Evolutionary conservation across 2,329 filamentous ascomycete genomes (phyloP), one percentile per base, ranked within the genome.

Genomic region (Colletotrichum sp.): DNA sequence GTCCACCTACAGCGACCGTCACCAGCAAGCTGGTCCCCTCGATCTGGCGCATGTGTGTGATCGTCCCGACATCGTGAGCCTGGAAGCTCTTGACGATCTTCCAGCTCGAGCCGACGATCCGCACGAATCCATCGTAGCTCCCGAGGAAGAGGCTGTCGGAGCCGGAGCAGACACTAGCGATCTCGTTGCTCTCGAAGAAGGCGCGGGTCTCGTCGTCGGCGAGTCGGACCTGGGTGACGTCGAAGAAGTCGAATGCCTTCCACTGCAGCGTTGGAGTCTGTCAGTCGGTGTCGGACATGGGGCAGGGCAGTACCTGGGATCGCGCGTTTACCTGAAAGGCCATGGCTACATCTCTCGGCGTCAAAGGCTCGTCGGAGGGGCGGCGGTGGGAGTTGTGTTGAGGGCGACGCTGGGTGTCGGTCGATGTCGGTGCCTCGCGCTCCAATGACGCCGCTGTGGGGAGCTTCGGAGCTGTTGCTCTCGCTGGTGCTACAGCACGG

Each of bases 171-270:
- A 98, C 90, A 81, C 93, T 95, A 68, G 95, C 94, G 75, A 98
- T 93, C 80, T 96, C 95, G 83, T 91, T 92, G 90, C 95, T 94
- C 85, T 96, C 94, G 87, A 98, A 94, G 83, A 96, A 90, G 82
- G 92, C 90, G 80, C 93, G 92, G 83, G 92, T 94, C 83, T 98
- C 95, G 82, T 94, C 93, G 84, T 98, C 94, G 80, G 91, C 91
- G 81, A 96, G 90, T 82, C 94, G 92, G 85, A 98, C 93, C 84
- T 95, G 93, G 84, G 93, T 93, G 85, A 98, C 95, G 87, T 98
- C 95, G 91, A 99, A 99, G 93, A 99, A 99, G 90, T 98, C 96
- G 89, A 99, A 99, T 80, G 94, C 93, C 94, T 98, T 98, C 96
- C 97, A 99, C 96, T 98, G 80, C 26, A 12, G 10, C 16, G 15